Base-by-base conservation (phyloP, 176 grass and related monocot species). In the Tillandsia leiboldiana region DNA sequence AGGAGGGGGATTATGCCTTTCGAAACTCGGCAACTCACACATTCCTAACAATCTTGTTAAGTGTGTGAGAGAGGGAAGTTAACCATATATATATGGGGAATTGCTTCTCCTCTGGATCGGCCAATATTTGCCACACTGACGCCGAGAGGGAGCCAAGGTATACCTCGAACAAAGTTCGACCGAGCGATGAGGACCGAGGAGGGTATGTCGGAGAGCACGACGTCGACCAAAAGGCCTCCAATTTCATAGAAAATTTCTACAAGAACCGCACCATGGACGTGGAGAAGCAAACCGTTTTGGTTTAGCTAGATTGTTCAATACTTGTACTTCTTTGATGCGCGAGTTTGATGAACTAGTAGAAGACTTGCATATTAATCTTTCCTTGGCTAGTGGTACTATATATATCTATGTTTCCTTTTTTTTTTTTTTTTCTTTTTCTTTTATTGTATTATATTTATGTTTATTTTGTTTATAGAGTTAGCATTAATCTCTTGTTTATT, bases 181-280 rank as follows among this genome's bases (percentile, higher is more conserved):
- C 91, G 48, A 91, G 88, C 80, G 91, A 96, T 61, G 75, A 91
- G 63, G 87, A 96, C 53, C 58, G 82, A 61, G 66, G 78, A 9
- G 47, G 73, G 63, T 90, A 85, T 67, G 70, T 90, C 26, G 82
- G 88, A 3, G 85, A 96, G 75, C 74, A 65, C 11, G 83, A 91
- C 78, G 85, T 96, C 42, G 88, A 96, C 80, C 11, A 1, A 1
- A 75, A 72, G 20, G 56, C 56, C 20, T 10, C 56, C 20, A 5
- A 22, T 17, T 59, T 59, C 56, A 59, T 59, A 8, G 56, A 15
- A 15, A 59, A 59, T 1, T 59, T 59, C 56, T 20, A 59, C 2
- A 20, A 59, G 56, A 59, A 15, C 20, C 56, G n/a, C 20, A 0
- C 0, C 56, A 59, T 59, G 56, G 56, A 59, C n/a, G n/a, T 10